Conservation (phyloP, 192 early-diverging fungal genomes). For the Thoreauomyces humboldtii region DNA sequence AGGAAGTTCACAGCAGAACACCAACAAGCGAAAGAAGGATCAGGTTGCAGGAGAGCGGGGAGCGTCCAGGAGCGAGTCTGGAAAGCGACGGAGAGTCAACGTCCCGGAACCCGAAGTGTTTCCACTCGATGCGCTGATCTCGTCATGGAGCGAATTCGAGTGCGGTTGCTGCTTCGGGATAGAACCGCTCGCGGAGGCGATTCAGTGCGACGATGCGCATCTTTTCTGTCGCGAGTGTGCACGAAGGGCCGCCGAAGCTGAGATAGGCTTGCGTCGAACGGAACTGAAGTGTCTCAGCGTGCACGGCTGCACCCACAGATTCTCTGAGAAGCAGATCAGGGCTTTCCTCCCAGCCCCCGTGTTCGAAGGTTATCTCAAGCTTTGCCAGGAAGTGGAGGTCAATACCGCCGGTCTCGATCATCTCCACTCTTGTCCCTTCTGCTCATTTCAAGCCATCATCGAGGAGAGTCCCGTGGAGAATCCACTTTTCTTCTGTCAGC, state of each 20-base stretch:
- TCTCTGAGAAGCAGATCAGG: conserved; percentile 38
- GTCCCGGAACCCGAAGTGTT: not conserved
- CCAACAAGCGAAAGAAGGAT: not conserved
- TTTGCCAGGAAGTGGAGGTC: conserved; percentile 43
- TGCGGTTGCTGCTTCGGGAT: conserved; percentile 55
- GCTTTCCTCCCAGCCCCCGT: conserved; percentile 38
- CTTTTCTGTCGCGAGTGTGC: conserved; percentile 54
- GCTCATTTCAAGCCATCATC: conserved; percentile 40
- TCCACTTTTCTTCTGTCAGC: conserved; percentile 52
- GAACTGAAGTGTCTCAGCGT: conserved; percentile 47
- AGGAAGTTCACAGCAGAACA: too few species aligned
- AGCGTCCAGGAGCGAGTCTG: too few species aligned
- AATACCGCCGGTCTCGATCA: conserved; percentile 39
- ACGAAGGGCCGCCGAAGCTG: conserved; percentile 46
- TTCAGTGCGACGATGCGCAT: conserved; percentile 58
- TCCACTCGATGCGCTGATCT: not conserved
- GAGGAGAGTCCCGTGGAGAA: conserved; percentile 35
- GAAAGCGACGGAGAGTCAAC: not conserved
- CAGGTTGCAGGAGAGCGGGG: too few species aligned
- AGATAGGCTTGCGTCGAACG: conserved; percentile 45
- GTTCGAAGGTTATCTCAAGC: conserved; percentile 37
- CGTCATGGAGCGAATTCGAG: conserved; percentile 16
- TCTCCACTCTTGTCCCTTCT: conserved; percentile 47
- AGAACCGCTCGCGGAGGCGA: conserved; percentile 13
- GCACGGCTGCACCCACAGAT: conserved; percentile 40